Conservation (phyloP, 1,284 basidiomycete species). For the Vanrija pseudolonga region DNA sequence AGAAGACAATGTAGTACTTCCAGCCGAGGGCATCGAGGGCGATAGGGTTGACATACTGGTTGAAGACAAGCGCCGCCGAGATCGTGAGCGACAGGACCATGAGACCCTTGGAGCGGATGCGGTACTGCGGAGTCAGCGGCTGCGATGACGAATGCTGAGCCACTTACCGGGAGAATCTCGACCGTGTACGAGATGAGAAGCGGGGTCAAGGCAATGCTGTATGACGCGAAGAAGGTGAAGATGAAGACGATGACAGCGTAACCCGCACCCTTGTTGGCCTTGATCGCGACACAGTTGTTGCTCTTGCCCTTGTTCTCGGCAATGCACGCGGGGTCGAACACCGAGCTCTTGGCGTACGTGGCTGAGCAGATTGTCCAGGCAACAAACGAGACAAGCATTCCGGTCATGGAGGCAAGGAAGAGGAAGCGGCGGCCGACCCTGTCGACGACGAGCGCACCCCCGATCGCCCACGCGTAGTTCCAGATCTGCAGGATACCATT, state of each 20-base stretch:
- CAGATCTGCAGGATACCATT: constrained; percentile 43
- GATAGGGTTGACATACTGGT: constrained; percentile 47
- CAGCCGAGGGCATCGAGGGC: constrained; percentile 29
- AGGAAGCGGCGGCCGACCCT: constrained; percentile 38
- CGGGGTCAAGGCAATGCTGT: constrained; percentile 12
- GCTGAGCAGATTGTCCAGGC: constrained; percentile 68
- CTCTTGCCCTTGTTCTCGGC: not conserved
- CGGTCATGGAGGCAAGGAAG: constrained; percentile 56
- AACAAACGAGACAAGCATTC: constrained; percentile 63
- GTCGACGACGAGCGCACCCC: constrained; percentile 39
- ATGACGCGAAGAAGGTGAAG: constrained; percentile 16
- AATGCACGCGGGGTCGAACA: constrained; percentile 3
- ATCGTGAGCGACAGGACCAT: constrained; percentile 52
- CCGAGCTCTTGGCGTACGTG: constrained; percentile 44
- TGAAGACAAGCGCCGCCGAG: constrained; percentile 40
- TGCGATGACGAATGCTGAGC: no score
- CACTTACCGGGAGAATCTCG: constrained; percentile 24
- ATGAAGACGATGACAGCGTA: constrained; percentile 14
- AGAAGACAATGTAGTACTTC: constrained; percentile 42
- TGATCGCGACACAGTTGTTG: not conserved
- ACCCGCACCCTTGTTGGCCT: not conserved
- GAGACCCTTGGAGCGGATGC: constrained; percentile 70
- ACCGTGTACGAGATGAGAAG: constrained; percentile 16
- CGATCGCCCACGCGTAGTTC: constrained; percentile 16
- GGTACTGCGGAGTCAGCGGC: constrained; percentile 10